These are phyloP conservation scores for Trichoderma sp. DNA, from an alignment of 2,329 filamentous ascomycete genomes.

Conservation along the genomic window DNA sequence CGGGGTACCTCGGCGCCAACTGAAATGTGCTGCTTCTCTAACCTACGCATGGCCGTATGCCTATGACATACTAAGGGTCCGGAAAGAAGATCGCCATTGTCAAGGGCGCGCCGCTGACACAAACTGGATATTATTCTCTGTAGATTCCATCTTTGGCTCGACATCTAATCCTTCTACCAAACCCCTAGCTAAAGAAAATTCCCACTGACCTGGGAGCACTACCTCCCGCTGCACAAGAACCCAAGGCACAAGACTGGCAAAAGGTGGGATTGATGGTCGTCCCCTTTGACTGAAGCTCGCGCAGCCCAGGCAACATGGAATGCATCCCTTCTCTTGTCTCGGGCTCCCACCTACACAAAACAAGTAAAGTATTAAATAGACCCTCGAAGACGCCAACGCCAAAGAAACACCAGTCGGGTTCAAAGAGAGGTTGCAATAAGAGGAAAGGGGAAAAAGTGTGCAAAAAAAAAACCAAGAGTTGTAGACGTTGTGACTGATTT, in stretches of 20 bases:
- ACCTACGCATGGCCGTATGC: not conserved
- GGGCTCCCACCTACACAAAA: slow-evolving; percentile 8
- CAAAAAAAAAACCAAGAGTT: slow-evolving; percentile 12
- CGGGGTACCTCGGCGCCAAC: slow-evolving; percentile 30
- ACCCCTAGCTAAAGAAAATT: slow-evolving; percentile 10
- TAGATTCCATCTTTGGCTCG: slow-evolving; percentile 25
- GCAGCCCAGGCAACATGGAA: not conserved
- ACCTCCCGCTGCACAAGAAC: not conserved
- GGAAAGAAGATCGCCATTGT: not conserved
- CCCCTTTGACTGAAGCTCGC: not conserved
- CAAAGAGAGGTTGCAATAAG: not conserved
- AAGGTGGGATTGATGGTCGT: not conserved
- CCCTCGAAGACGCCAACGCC: slow-evolving; percentile 40
- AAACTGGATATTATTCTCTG: slow-evolving; percentile 17
- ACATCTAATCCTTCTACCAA: slow-evolving; percentile 29
- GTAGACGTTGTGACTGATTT: not conserved
- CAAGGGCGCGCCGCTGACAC: not conserved
- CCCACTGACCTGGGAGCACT: slow-evolving; percentile 8
- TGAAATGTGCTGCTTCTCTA: slow-evolving; percentile 23
- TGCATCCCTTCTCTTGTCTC: slow-evolving; percentile 17
- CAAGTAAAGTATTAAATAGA: slow-evolving; percentile 4
- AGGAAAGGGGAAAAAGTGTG: slow-evolving; percentile 5
- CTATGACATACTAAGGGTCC: too few species aligned
- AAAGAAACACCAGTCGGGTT: slow-evolving; percentile 33
- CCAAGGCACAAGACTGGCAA: not conserved